Percentiles rank a stretch among this genome's conserved stretches.
Evolutionary conservation across 495 filamentous ascomycete genomes (phyloP).

Genomic region (Penicillium steckii): DNA sequence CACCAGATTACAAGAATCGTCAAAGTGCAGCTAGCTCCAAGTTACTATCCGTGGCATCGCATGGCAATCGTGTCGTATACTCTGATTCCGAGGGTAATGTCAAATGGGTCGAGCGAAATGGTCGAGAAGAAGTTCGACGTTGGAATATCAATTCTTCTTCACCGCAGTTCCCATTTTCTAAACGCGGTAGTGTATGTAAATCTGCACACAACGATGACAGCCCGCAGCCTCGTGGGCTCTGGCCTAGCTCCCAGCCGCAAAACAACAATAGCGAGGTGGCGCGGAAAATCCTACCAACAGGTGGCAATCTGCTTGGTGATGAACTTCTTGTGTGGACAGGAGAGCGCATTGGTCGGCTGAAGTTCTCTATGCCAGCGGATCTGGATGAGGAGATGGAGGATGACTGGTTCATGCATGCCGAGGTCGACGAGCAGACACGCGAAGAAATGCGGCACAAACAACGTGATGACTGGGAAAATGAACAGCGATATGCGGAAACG

Average conservation of each 20-base stretch:
- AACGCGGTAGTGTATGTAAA: not conserved
- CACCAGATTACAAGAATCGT: constrained; percentile 64
- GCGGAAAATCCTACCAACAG: constrained; percentile 67
- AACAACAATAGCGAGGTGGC: constrained; percentile 50
- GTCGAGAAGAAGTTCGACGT: constrained; percentile 72
- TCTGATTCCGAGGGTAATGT: constrained; percentile 81
- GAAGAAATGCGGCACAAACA: constrained; percentile 41
- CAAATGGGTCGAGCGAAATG: constrained; percentile 92
- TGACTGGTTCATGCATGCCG: constrained; percentile 33
- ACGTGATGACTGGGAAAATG: constrained; percentile 37
- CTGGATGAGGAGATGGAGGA: constrained; percentile 48
- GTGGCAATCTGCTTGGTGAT: constrained; percentile 48
- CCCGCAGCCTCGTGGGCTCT: constrained; percentile 26
- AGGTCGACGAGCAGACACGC: constrained; percentile 36
- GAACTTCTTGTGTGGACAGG: constrained; percentile 80
- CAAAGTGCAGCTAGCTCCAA: constrained; percentile 80
- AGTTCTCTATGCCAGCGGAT: constrained; percentile 53
- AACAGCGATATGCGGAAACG: constrained; percentile 59
- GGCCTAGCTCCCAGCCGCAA: constrained; percentile 20
- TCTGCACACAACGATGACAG: constrained; percentile 1
- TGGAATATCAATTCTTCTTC: constrained; percentile 61
- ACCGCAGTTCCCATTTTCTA: constrained; percentile 16
- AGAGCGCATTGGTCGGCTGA: constrained; percentile 71
- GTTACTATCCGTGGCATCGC: constrained; percentile 77
- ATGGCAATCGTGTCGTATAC: constrained; percentile 81